Conservation (phyloP, 768 basidiomycete genomes). For the Plicaturopsis crispa region DNA sequence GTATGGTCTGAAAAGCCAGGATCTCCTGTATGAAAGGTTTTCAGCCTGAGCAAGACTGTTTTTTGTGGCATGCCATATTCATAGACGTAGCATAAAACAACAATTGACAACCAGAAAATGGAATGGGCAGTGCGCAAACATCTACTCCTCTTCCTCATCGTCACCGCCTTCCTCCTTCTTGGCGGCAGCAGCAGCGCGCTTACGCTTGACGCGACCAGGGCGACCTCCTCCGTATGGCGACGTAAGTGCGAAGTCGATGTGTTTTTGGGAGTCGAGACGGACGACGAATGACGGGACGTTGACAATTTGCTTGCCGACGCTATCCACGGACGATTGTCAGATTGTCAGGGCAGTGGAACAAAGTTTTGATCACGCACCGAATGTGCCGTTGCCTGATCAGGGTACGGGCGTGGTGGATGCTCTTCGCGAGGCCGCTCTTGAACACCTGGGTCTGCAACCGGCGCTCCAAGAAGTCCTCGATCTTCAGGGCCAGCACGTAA, state of each 20-base stretch:
- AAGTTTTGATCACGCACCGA: conserved; percentile 47
- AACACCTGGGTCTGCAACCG: conserved; percentile 99
- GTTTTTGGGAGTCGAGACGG: conserved; percentile 98
- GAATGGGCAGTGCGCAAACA: no score
- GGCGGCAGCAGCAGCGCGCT: conserved; percentile 89
- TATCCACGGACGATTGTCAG: conserved; percentile 21
- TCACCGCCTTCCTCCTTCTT: conserved; percentile 88
- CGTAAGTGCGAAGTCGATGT: conserved; percentile 98
- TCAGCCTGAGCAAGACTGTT: no score
- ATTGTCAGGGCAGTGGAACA: neutral
- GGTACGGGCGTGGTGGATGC: conserved; percentile 96
- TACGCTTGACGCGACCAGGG: conserved; percentile 96
- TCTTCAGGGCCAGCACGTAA: conserved; percentile 99
- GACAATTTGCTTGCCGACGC: conserved; percentile 98
- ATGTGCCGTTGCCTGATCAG: conserved; percentile 98
- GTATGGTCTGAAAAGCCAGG: no score
- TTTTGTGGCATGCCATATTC: no score
- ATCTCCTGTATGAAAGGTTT: no score
- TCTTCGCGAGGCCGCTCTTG: conserved; percentile 97
- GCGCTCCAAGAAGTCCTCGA: conserved; percentile 99
- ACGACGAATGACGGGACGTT: conserved; percentile 98
- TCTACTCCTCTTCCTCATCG: conserved; percentile 85
- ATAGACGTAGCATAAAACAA: no score
- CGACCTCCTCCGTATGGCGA: conserved; percentile 96
- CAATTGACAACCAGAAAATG: no score